A percentile compares a stretch with the other conserved stretches of the same genome.
phyloP scores from a whole-genome alignment of 176 grass and related monocot genomes.

The Stipa capillata region DNA sequence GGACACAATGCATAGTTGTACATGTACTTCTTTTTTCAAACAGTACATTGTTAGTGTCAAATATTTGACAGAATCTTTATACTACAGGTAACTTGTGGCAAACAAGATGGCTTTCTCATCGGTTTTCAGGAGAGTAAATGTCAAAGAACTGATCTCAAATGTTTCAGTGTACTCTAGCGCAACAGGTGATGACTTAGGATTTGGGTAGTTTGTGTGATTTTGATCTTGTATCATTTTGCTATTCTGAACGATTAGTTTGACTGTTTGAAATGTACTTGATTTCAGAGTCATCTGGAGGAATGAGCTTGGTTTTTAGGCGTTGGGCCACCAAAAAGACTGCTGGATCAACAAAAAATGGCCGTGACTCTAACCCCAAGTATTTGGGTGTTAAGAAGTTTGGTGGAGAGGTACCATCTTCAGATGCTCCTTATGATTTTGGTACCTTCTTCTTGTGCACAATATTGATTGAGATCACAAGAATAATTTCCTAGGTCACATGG shows the following conservation, averaged over 20 bases:
- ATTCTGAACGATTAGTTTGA: background rate
- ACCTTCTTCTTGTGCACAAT: background rate
- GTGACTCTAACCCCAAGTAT: conserved; percentile 79
- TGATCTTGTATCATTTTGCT: background rate
- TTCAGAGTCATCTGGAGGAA: conserved; percentile 58
- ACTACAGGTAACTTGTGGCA: background rate
- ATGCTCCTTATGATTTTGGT: background rate
- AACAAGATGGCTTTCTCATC: conserved; percentile 37
- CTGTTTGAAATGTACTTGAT: background rate
- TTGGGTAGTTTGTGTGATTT: background rate
- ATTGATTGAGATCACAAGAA: background rate
- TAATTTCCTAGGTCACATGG: background rate
- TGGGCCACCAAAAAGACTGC: conserved; percentile 89
- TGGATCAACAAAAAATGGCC: conserved; percentile 79
- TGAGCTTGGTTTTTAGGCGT: conserved; percentile 60
- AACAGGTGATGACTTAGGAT: conserved; percentile 24
- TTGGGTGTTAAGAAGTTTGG: conserved; percentile 95
- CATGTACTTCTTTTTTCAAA: background rate
- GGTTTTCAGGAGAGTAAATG: conserved; percentile 58
- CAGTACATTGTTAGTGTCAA: background rate
- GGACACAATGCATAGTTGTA: no score
- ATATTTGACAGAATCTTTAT: background rate
- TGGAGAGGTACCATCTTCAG: conserved; percentile 48
- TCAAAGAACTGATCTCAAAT: conserved; percentile 72
- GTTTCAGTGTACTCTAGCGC: conserved; percentile 38